Evolutionary conservation across 208 protist species (phyloP).

Genomic region (Leishmania turanica): DNA sequence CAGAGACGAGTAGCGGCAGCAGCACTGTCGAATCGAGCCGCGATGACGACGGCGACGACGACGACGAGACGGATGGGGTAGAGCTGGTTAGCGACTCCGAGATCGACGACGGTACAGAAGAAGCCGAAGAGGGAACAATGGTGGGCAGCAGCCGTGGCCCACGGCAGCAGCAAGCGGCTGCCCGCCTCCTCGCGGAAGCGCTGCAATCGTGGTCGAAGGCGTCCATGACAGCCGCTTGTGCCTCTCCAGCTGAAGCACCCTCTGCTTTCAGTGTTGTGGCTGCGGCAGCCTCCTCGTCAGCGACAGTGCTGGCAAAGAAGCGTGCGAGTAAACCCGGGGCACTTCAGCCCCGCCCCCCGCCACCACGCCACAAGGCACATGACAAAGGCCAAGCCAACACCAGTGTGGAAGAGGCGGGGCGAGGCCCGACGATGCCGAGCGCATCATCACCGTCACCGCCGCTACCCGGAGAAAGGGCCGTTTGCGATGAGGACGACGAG

Average conservation of each 20-base stretch:
- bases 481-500: background rate
- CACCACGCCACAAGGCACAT: background rate
- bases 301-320: background rate
- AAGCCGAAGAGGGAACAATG: background rate
- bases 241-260: background rate
- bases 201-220: background rate
- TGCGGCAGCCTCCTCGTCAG: background rate
- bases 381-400: background rate
- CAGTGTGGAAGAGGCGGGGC: background rate
- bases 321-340: too few relatives aligned
- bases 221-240: background rate
- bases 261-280: background rate
- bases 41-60: background rate
- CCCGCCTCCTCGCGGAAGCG: background rate
- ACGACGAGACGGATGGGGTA: background rate
- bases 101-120: background rate
- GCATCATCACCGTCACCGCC: background rate
- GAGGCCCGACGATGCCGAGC: background rate
- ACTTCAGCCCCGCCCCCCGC: background rate
- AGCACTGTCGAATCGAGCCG: background rate
- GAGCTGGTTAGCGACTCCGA: background rate
- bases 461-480: background rate
- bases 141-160: background rate
- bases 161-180: slow-evolving; percentile 1
- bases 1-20: slow-evolving; percentile 2